A percentile compares a stretch with the other conserved stretches of the same genome.
Evolutionary conservation across 805 yeast species (phyloP).

Genomic region (Wickerhamomyces bisporus): DNA sequence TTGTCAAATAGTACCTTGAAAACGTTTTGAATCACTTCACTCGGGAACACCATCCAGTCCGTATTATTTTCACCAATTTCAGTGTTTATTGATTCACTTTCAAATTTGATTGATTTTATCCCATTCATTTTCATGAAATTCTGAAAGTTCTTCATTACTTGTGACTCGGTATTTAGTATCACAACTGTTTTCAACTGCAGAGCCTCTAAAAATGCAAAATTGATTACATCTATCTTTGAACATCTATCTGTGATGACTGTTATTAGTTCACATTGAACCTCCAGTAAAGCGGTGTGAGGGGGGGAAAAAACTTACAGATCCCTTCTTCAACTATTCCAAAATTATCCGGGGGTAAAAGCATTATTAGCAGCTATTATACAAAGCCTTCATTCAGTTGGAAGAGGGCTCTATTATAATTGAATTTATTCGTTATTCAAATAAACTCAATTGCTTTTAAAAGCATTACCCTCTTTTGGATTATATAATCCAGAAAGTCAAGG

Average conservation of each 20-base stretch:
- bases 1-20: constrained; percentile 60
- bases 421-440: too few relatives aligned
- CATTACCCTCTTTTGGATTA: too few relatives aligned
- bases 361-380: constrained; percentile 22
- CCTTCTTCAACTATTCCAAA: constrained; percentile 91
- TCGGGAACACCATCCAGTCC: constrained; percentile 71
- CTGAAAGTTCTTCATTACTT: constrained; percentile 59
- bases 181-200: constrained; percentile 63
- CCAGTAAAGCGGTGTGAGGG: too few relatives aligned
- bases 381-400: constrained; percentile 1
- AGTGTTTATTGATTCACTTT: constrained; percentile 24
- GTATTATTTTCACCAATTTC: constrained; percentile 19
- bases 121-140: constrained; percentile 55
- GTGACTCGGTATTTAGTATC: constrained; percentile 79
- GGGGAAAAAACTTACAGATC: constrained; percentile 34
- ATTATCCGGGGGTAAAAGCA: constrained; percentile 91
- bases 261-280: too few relatives aligned
- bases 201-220: constrained; percentile 74
- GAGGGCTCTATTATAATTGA: too few relatives aligned
- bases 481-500: too few relatives aligned
- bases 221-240: constrained; percentile 68
- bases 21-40: constrained; percentile 56
- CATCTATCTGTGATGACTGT: constrained; percentile 67
- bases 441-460: too few relatives aligned
- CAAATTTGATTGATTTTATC: constrained; percentile 40